Evolutionary conservation across 78 protist genomes (phyloP), one percentile per base, ranked within the genome.

Genomic region (Tieghemostelium lacteum): DNA sequence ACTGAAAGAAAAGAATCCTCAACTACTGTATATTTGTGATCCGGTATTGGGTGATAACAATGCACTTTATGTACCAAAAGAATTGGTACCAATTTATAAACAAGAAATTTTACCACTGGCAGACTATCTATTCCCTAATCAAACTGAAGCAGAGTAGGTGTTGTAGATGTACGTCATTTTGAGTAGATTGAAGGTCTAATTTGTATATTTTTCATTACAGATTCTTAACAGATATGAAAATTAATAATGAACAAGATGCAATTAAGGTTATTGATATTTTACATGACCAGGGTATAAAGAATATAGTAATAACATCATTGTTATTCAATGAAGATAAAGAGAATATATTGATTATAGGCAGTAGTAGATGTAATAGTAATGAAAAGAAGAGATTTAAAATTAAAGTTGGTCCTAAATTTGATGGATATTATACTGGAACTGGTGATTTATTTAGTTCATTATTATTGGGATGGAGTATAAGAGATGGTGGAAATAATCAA

Each of bases 1-100:
- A 22, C 17, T 95, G 29, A 86, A 85, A 40, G 16, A 36, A 6
- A 40, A 20, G 19, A 75, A 72, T 34, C 96, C 98, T 7, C 50
- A 62, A 28, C 39, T 93, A 28, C 40, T 70, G 29, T 95, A 73
- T 67, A 92, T 73, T 20, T 92, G 95, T 42, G 95, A 93, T 24
- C 93, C 95, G 1, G 98, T 96, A 14, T 39, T 96, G 39, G 98
- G 98, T 16, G 98, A 96, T 75, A 67, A 85, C 26, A 91, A 93
- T 28, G 67, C 34, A 28, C 70, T 96, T 14, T 96, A 96, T 37
- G 96, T 95, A 20, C 94, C 96, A 31, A 50, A 66, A 22, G 85
- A 75, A 42, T 33, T 93, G 22, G 93, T 85, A 8, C 67, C 16
- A 10, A 62, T 85, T 19, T 93, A 93, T 74, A 73, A 62, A 22